A percentile compares a stretch with the other conserved stretches of the same genome.
These are phyloP conservation scores for Akanthomyces muscarius DNA, from an alignment of 2,329 filamentous ascomycete species.

Conservation along the genomic window DNA sequence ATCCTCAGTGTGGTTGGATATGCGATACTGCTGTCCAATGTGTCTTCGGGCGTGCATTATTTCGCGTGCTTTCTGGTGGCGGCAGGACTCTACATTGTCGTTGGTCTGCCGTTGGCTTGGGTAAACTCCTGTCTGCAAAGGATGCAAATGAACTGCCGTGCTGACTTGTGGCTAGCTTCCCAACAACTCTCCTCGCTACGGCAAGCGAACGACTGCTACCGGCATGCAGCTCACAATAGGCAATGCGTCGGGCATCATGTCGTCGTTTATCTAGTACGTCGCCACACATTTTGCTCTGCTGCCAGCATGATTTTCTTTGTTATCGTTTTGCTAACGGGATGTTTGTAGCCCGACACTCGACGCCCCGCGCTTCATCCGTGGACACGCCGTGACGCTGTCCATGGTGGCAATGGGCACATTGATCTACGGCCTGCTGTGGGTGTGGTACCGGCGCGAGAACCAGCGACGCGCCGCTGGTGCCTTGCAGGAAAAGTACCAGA, in stretches of 20 bases:
- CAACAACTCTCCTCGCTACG: slow-evolving; percentile 68
- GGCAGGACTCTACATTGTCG: slow-evolving; percentile 62
- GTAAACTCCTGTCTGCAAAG: slow-evolving; percentile 23
- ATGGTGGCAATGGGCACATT: slow-evolving; percentile 52
- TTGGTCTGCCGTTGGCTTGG: slow-evolving; percentile 55
- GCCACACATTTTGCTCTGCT: no score
- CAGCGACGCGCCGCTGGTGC: slow-evolving; percentile 37
- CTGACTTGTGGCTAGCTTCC: slow-evolving; percentile 39
- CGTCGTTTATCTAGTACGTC: slow-evolving; percentile 58
- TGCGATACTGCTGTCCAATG: slow-evolving; percentile 59
- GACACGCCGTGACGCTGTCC: slow-evolving; percentile 57
- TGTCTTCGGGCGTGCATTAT: slow-evolving; percentile 61
- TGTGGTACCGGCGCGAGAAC: slow-evolving; percentile 48
- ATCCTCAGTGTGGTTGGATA: slow-evolving; percentile 64
- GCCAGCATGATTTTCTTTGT: background rate
- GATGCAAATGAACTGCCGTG: no score
- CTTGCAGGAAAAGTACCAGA: slow-evolving; percentile 36
- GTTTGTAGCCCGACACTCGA: slow-evolving; percentile 39
- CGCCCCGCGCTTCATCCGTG: slow-evolving; percentile 54
- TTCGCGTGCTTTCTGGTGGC: slow-evolving; percentile 75
- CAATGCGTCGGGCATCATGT: slow-evolving; percentile 69
- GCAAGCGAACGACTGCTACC: slow-evolving; percentile 69
- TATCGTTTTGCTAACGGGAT: background rate
- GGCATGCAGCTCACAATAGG: slow-evolving; percentile 68
- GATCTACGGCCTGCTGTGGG: slow-evolving; percentile 53